Evolutionary conservation across 1,284 basidiomycete genomes (phyloP).

Genomic region (Moniliophthora roreri): DNA sequence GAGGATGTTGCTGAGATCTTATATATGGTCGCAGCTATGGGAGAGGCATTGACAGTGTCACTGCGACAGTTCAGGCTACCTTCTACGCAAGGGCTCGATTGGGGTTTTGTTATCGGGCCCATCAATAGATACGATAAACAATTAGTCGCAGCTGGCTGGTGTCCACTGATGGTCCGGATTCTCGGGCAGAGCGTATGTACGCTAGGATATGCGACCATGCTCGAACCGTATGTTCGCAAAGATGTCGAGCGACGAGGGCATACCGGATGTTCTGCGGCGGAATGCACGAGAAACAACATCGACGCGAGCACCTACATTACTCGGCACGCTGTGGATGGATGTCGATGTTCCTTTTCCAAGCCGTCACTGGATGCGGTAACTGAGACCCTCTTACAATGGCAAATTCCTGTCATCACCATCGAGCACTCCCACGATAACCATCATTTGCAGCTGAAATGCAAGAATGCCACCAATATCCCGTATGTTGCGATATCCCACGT

Average conservation of each 20-base stretch:
- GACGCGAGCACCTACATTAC: neutral
- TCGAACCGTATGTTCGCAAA: neutral
- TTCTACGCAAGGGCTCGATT: neutral
- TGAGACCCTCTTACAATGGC: neutral
- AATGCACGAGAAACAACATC: neutral
- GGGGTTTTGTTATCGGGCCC: neutral
- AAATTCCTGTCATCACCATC: neutral
- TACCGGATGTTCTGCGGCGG: neutral
- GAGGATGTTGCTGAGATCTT: neutral
- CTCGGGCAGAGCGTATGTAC: neutral
- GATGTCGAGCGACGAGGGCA: neutral
- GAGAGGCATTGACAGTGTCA: neutral
- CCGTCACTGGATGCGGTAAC: neutral
- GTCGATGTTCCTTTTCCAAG: neutral
- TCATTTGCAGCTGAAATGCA: too few relatives aligned
- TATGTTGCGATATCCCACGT: slow-evolving; percentile 4
- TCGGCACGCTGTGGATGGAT: neutral
- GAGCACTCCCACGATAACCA: neutral
- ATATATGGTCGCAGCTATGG: neutral
- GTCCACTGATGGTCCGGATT: neutral
- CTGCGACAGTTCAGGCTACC: neutral
- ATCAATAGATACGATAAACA: neutral
- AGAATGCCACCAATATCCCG: neutral
- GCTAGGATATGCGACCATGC: neutral
- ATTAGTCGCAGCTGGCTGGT: neutral